Evolutionary conservation across 805 yeast species (phyloP).

Genomic region (Yarrowia keelungensis): DNA sequence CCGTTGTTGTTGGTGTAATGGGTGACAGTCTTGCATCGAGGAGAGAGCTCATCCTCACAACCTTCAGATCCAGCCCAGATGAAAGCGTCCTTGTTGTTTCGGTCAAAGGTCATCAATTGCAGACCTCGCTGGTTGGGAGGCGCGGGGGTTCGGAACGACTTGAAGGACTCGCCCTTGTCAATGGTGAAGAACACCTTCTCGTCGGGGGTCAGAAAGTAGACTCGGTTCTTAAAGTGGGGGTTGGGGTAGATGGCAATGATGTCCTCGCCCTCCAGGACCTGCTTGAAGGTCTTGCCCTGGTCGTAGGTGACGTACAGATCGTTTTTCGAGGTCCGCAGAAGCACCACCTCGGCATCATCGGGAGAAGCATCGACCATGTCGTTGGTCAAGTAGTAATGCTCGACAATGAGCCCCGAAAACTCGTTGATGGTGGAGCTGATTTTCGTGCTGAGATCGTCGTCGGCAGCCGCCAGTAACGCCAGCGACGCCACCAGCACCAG

Average conservation of each 20-base stretch:
- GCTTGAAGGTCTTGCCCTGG: slow-evolving; percentile 63
- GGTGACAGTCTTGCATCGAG: slow-evolving; percentile 63
- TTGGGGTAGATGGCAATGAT: slow-evolving; percentile 68
- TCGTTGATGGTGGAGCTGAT: slow-evolving; percentile 54
- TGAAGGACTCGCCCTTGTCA: slow-evolving; percentile 72
- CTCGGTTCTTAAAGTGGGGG: slow-evolving; percentile 62
- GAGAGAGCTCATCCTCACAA: slow-evolving; percentile 58
- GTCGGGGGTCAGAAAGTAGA: slow-evolving; percentile 59
- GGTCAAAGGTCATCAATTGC: slow-evolving; percentile 66
- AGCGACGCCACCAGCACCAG: slow-evolving; percentile 28
- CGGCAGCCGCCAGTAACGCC: slow-evolving; percentile 29
- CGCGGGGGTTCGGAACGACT: slow-evolving; percentile 58
- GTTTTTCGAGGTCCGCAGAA: slow-evolving; percentile 62
- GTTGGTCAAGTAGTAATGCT: slow-evolving; percentile 68
- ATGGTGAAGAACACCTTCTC: slow-evolving; percentile 63
- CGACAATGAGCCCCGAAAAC: slow-evolving; percentile 61
- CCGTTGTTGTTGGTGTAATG: slow-evolving; percentile 76
- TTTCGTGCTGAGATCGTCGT: slow-evolving; percentile 39
- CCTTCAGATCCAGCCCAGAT: slow-evolving; percentile 72
- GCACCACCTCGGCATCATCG: slow-evolving; percentile 65
- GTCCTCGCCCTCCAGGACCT: slow-evolving; percentile 53
- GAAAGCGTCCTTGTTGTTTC: slow-evolving; percentile 60
- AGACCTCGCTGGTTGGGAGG: slow-evolving; percentile 52
- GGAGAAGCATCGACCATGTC: slow-evolving; percentile 50
- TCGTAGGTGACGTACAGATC: slow-evolving; percentile 71